Percentiles rank a stretch among this genome's conserved stretches.
Conservation (phyloP, 495 filamentous ascomycete species). For the Aspergillus ostianus region DNA sequence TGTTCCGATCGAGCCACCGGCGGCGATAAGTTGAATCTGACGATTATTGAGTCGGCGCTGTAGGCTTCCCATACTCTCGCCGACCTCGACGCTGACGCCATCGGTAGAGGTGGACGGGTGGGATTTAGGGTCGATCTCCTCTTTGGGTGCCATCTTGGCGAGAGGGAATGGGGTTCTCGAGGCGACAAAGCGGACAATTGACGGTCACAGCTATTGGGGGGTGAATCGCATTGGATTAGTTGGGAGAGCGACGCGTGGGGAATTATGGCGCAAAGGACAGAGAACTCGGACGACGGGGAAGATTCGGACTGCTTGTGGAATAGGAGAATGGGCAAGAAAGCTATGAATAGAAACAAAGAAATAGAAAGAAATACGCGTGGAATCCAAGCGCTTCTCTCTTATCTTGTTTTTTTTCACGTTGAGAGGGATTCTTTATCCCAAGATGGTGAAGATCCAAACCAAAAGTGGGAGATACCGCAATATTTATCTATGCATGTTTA, state of each 20-base stretch:
- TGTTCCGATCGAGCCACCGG: constrained; percentile 34
- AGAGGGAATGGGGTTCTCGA: background rate
- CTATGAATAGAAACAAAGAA: background rate
- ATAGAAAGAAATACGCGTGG: background rate
- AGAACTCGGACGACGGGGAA: background rate
- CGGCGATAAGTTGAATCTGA: constrained; percentile 30
- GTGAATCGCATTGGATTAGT: background rate
- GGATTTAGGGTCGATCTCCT: constrained; percentile 1
- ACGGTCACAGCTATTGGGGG: background rate
- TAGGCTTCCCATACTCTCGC: constrained; percentile 10
- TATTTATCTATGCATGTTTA: background rate
- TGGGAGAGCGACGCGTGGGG: background rate
- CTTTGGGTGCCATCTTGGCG: constrained; percentile 4
- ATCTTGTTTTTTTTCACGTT: background rate
- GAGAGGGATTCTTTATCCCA: background rate
- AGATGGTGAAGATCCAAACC: background rate
- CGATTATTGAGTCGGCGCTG: constrained; percentile 22
- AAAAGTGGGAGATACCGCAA: background rate
- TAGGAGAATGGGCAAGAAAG: background rate
- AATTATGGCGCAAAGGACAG: background rate
- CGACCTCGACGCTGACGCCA: constrained; percentile 3
- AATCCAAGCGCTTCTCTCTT: background rate
- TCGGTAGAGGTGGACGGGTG: background rate
- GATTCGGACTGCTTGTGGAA: background rate
- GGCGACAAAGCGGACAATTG: background rate